Evolutionary conservation across 2,329 filamentous ascomycete genomes (phyloP), one percentile per base, ranked within the genome.

Genomic region (Ascochyta koolunga): DNA sequence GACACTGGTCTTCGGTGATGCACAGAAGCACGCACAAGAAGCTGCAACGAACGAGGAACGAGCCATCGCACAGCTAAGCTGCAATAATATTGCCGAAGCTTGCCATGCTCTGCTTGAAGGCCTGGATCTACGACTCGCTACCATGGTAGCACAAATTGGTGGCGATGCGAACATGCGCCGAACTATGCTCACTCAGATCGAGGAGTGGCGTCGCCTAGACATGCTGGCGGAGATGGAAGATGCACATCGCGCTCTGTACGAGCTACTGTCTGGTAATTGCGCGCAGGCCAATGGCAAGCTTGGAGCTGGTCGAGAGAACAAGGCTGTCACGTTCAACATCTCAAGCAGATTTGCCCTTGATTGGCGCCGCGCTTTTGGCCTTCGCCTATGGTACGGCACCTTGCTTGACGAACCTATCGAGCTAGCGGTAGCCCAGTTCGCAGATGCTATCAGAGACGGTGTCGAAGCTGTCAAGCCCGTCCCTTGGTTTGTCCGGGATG

Each of bases 351-450:
- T 97, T 71, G 86, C 86, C 4, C 81, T 99, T 31, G 90, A 96
- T 71, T 99, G 95, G 95, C 88, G 91, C 72, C 93, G 96, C 69
- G 88, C 93, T 0, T 96, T 99, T 73, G 93, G 91, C 10, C 82
- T 99, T 43, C 87, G 93, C 37, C 80, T 99, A 1, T 98, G 92
- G 90, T 99, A 96, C 72, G 88, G 87, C 38, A 89, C 87, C 35
- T 81, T 84, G 2, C 79, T 84, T 29, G 81, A 86, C 33, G 89
- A 92, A 38, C 83, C 86, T 31, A 81, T 97, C 37, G 85, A 88
- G 43, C 79, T 82, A 39, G 93, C 93, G 2, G 87, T 99, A 4
- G 76, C 81, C 37, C 83, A 83, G 24, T 99, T 92, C 74, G 80
- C 86, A 56, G 80, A 87, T 49, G 92, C 96, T 65, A 80, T 98